These are phyloP conservation scores for Conidiobolus incongruus DNA, from an alignment of 371 early-diverging fungal genomes.

Conservation along the genomic window DNA sequence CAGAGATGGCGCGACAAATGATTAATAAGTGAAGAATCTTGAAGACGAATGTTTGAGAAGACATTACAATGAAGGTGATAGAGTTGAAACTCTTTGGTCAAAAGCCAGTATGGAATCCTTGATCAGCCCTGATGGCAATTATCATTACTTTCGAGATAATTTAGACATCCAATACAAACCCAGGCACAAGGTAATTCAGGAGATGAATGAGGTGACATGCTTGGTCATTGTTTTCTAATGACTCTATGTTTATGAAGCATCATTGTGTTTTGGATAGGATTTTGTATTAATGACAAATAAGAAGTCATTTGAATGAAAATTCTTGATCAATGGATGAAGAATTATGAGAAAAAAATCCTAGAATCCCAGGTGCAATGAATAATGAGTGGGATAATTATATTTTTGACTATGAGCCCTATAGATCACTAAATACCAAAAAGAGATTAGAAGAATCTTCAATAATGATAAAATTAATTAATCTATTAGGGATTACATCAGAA, in stretches of 20 bases:
- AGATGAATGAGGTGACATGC: slow-evolving; percentile 19
- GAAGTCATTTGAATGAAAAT: no score
- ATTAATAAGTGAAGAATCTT: background rate
- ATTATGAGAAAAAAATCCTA: no score
- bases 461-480: no score
- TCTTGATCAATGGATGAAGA: no score
- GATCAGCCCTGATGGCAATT: no score
- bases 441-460: no score
- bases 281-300: background rate
- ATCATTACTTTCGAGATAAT: slow-evolving; percentile 10
- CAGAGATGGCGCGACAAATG: slow-evolving; percentile 5
- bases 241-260: slow-evolving; percentile 30
- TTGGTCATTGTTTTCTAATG: slow-evolving; percentile 15
- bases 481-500: no score
- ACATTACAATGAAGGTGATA: slow-evolving; percentile 3
- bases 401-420: no score
- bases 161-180: slow-evolving; percentile 16
- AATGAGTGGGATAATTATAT: no score
- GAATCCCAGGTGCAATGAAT: no score
- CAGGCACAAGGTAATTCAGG: slow-evolving; percentile 18
- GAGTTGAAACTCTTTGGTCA: slow-evolving; percentile 10
- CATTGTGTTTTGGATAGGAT: slow-evolving; percentile 16
- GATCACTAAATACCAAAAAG: no score
- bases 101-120: no score
- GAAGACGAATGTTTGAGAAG: slow-evolving; percentile 9